Evolutionary conservation across 495 filamentous ascomycete species (phyloP), one percentile per base, ranked within the genome.

Genomic region (Aspergillus carlsbadensis): DNA sequence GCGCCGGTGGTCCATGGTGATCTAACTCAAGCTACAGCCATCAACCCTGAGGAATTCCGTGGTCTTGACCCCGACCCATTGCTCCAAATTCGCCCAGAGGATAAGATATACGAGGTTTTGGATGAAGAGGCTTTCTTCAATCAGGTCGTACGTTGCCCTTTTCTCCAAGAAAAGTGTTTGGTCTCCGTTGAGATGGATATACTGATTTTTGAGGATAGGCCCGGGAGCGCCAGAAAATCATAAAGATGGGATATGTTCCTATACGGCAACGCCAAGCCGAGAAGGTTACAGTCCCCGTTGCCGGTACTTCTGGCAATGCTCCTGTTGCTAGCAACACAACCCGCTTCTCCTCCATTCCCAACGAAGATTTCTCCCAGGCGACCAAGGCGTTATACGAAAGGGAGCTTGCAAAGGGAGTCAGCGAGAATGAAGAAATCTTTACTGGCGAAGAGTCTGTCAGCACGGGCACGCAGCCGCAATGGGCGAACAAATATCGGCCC

Each of bases 381-480:
- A 94, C 92, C 24, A 96, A 88, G 66, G 91, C 91, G 10, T 69
- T 97, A 4, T 98, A 96, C 59, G 92, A 98, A 63, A 82, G 91
- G 46, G 94, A 99, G 68, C 86, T 96, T 40, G 93, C 95, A 10
- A 89, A 91, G 56, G 95, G 93, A 0, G 84, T 99, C 6, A 83
- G 85, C 57, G 94, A 97, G 60, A 91, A 94, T 61, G 94, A 99
- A 65, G 94, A 98, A 70, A 95, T 99, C 29, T 97, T 99, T 63
- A 85, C 92, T 0, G 88, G 86, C 11, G 95, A 98, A 74, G 95
- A 96, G 69, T 81, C 88, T 17, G 84, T 98, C 22, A 76, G 70
- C 43, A 80, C 85, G 11, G 75, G 80, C 34, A 72, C 76, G 6
- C 86, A 84, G 57, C 85, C 90, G 5, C 83, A 85, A 60, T 99